Percentiles rank a stretch among this genome's conserved stretches.
Evolutionary conservation across 2,329 filamentous ascomycete species (phyloP).

Genomic region (Tolypocladium paradoxum): DNA sequence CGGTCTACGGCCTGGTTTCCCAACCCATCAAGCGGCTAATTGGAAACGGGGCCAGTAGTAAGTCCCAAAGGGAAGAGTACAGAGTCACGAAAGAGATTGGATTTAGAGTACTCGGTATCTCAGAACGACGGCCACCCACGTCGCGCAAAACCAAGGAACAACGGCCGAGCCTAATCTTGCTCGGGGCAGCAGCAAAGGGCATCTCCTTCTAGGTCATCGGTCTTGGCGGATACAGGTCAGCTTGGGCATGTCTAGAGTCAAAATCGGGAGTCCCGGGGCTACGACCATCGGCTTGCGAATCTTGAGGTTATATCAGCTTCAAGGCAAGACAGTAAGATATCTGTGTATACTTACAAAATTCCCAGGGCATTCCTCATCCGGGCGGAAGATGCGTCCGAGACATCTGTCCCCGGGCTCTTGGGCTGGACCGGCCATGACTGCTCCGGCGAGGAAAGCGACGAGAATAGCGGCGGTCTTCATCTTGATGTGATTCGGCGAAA

Average conservation of each 20-base stretch:
- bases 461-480: not conserved
- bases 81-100: not conserved
- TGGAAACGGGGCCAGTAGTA: no score
- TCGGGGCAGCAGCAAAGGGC: not conserved
- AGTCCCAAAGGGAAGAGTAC: not conserved
- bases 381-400: not conserved
- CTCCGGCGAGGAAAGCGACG: not conserved
- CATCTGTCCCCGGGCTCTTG: not conserved
- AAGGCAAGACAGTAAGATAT: no score
- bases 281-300: not conserved
- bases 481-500: not conserved
- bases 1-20: no score
- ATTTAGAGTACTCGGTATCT: not conserved
- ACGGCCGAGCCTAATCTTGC: not conserved
- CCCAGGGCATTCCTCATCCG: not conserved
- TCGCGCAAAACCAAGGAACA: not conserved
- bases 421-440: not conserved
- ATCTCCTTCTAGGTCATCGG: no score
- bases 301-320: not conserved
- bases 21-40: no score
- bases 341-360: not conserved
- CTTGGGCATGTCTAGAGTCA: not conserved
- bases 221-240: not conserved
- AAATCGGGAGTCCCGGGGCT: not conserved
- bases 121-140: not conserved